Conservation (phyloP, 2,329 filamentous ascomycete genomes). For the Claviceps africana region DNA sequence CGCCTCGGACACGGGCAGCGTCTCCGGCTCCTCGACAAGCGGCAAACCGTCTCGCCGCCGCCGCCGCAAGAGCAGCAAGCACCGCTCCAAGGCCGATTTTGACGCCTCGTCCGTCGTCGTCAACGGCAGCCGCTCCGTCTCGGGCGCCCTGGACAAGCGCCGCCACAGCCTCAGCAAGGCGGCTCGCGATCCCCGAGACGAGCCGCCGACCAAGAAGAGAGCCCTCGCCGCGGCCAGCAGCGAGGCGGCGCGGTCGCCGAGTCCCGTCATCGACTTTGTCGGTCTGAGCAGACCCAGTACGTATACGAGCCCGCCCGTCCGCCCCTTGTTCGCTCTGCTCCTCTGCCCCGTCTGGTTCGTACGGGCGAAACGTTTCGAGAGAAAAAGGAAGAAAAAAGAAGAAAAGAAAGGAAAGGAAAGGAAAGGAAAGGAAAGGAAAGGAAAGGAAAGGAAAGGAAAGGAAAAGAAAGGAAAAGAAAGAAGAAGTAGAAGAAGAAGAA, state of each 20-base stretch:
- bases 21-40: conserved; percentile 17
- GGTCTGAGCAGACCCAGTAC: conserved; percentile 45
- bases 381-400: too few relatives aligned
- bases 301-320: too few relatives aligned
- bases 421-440: too few relatives aligned
- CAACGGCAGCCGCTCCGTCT: conserved; percentile 18
- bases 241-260: conserved; percentile 22
- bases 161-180: conserved; percentile 45
- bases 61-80: conserved; percentile 16
- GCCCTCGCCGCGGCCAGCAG: conserved; percentile 8
- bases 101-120: conserved; percentile 8
- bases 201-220: conserved; percentile 29
- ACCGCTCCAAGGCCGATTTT: conserved; percentile 9
- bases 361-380: too few relatives aligned
- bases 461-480: neutral
- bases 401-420: too few relatives aligned
- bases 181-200: conserved; percentile 45
- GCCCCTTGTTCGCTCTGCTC: too few relatives aligned
- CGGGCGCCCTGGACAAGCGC: conserved; percentile 24
- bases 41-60: conserved; percentile 14
- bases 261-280: conserved; percentile 47
- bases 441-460: neutral
- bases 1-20: conserved; percentile 12
- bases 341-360: too few relatives aligned
- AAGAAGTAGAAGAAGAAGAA: too few relatives aligned